A percentile compares a stretch with the other conserved stretches of the same genome.
phyloP scores from a whole-genome alignment of 257 asterid genomes.

The Solanum peruvianum region DNA sequence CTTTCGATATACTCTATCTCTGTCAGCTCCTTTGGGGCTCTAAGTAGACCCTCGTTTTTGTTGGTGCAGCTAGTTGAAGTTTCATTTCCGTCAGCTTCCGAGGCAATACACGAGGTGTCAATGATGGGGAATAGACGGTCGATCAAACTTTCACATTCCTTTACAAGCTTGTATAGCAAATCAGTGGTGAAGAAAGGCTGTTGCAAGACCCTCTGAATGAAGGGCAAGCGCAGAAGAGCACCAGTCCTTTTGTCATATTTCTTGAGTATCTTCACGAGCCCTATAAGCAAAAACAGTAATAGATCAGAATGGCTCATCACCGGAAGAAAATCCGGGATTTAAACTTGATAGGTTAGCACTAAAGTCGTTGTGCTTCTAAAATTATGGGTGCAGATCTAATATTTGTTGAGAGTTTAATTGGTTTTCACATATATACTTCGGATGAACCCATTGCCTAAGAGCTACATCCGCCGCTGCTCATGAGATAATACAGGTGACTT shows the following conservation, averaged over 20 bases:
- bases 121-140: constrained; percentile 48
- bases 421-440: background rate
- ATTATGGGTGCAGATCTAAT: background rate
- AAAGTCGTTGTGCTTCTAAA: background rate
- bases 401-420: background rate
- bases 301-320: background rate
- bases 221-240: constrained; percentile 83
- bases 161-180: constrained; percentile 73
- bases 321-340: background rate
- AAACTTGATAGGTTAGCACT: background rate
- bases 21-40: constrained; percentile 43
- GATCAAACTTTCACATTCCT: constrained; percentile 82
- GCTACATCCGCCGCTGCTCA: background rate
- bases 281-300: constrained; percentile 15
- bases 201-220: constrained; percentile 84
- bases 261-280: constrained; percentile 81
- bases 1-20: constrained; percentile 73
- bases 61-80: constrained; percentile 30
- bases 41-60: constrained; percentile 19
- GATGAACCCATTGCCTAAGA: background rate
- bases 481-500: background rate
- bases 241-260: constrained; percentile 93
- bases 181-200: constrained; percentile 90
- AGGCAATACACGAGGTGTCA: constrained; percentile 11
- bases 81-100: constrained; percentile 20